Evolutionary conservation across 495 filamentous ascomycete species (phyloP), one percentile per base, ranked within the genome.

Genomic region (Glarea lozoyensis): DNA sequence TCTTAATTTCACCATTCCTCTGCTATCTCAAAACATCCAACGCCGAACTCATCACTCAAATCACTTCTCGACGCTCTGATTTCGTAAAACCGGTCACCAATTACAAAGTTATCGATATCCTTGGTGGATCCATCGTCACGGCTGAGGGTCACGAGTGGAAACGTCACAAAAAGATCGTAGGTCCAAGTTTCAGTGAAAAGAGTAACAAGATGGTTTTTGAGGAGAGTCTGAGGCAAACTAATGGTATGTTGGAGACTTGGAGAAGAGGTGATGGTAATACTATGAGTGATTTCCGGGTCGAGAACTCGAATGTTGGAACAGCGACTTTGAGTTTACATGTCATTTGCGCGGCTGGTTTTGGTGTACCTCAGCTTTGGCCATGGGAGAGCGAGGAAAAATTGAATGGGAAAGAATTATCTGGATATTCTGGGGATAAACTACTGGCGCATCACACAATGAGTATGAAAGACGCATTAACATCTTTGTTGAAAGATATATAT

Each of bases 151-250:
- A 64, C 12, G 36, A 63, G 7, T 87, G 82, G 82, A 67, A 76
- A 37, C 65, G 72, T 57, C 82, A 87, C 56, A 71, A 81, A 32
- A 84, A 80, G 59, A 72, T 82, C 21, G 81, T 79, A 1, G 72
- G 73, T 23, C 76, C 79, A 10, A 73, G 72, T 16, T 87, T 87
- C 54, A 75, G 76, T 25, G 82, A 86, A 63, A 80, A 70, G 62
- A 85, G 84, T 59, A 82, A 82, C 36, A 66, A 69, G 2, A 43
- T 80, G 30, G 79, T 84, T 2, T 56, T 34, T 22, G 31, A 44
- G 18, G 53, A 56, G 34, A 50, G 45, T 38, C 16, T 52, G 15
- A 17, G 30, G 16, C 53, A 56, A 35, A 37, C 45, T 2, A 7
- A 30, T 11, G 36, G 32, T 2, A 52, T 56, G 42, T 27, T 49